phyloP scores from a whole-genome alignment of 2,329 filamentous ascomycete species.

The Hypomyces rosellus region DNA sequence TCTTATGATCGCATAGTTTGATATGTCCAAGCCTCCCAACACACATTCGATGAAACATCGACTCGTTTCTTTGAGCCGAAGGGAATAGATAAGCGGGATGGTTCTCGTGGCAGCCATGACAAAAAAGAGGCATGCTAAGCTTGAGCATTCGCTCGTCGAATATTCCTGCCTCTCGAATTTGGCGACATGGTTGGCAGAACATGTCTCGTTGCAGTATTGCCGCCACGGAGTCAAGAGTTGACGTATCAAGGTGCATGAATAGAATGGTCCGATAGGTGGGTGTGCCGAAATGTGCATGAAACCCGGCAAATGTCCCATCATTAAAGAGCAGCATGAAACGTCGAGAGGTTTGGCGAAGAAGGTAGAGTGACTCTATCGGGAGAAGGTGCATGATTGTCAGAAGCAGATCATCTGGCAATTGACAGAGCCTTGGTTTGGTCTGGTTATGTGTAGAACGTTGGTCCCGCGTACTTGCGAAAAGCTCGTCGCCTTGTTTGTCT shows the following conservation, averaged over 20 bases:
- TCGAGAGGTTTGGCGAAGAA: background rate
- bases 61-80: no score
- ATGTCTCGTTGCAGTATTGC: background rate
- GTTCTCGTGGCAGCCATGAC: background rate
- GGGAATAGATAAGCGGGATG: background rate
- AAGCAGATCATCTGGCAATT: background rate
- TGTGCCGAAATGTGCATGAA: background rate
- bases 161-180: background rate
- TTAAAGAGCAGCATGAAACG: background rate
- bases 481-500: no score
- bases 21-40: no score
- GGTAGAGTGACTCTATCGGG: background rate
- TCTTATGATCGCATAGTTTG: no score
- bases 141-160: background rate
- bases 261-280: background rate
- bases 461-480: no score
- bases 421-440: background rate
- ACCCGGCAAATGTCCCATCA: background rate
- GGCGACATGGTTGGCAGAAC: background rate
- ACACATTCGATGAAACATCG: no score
- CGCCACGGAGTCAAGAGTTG: background rate
- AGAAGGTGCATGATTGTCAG: background rate
- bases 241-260: background rate
- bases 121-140: background rate
- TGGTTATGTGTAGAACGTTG: background rate